phyloP scores from a whole-genome alignment of 1,139 yeast species.

The Suhomyces yuchorum region DNA sequence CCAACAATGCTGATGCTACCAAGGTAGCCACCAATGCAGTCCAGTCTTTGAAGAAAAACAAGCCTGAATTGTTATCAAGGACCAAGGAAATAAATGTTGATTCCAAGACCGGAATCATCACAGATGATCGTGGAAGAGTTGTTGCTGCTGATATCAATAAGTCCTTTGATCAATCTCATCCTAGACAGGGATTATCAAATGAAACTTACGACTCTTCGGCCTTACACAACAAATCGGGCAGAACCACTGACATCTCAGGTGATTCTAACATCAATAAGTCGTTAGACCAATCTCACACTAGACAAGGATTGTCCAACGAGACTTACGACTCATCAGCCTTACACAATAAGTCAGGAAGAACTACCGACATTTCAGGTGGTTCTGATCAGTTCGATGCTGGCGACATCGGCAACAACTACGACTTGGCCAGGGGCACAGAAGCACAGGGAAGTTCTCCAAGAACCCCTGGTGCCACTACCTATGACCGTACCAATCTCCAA shows the following conservation, averaged over 20 bases:
- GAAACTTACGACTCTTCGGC: constrained; percentile 1
- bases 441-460: constrained; percentile 8
- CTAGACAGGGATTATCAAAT: constrained; percentile 2
- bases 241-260: constrained; percentile 2
- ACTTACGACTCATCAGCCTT: constrained; percentile 2
- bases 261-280: no score
- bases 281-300: no score
- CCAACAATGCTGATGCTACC: constrained; percentile 31
- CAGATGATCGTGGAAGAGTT: constrained; percentile 31
- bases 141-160: constrained; percentile 1
- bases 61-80: constrained; percentile 27
- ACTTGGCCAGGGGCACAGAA: constrained; percentile 2
- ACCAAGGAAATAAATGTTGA: constrained; percentile 35
- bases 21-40: constrained; percentile 35
- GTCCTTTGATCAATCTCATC: not conserved
- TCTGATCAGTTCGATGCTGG: not conserved
- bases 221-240: not conserved
- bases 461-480: not conserved
- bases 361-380: constrained; percentile 1
- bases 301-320: not conserved
- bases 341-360: constrained; percentile 1
- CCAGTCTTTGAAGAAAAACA: constrained; percentile 25
- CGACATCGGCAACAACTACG: not conserved
- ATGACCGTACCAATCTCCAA: not conserved
- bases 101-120: constrained; percentile 33